Conservation (phyloP, 495 filamentous ascomycete genomes). For the Poronia punctata region DNA sequence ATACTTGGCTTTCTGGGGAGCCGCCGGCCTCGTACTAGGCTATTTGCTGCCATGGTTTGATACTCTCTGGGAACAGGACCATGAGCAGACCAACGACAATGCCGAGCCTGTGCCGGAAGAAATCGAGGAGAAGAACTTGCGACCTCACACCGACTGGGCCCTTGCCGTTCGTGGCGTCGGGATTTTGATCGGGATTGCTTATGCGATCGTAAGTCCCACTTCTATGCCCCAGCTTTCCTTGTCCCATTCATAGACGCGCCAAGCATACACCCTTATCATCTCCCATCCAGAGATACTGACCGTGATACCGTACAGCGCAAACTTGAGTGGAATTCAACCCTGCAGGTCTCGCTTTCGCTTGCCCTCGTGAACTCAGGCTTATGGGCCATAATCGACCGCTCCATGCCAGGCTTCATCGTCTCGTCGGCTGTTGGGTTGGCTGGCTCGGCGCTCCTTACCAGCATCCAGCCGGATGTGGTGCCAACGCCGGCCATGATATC, state of each 20-base stretch:
- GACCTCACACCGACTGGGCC: conserved; percentile 59
- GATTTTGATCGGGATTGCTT: conserved; percentile 91
- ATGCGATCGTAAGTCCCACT: conserved; percentile 69
- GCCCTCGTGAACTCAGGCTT: conserved; percentile 88
- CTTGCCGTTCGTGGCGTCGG: conserved; percentile 80
- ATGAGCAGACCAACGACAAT: conserved; percentile 16
- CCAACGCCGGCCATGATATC: conserved; percentile 45
- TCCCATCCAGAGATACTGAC: conserved; percentile 1
- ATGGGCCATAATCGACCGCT: conserved; percentile 94
- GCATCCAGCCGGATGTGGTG: conserved; percentile 68
- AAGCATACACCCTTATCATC: too few species aligned
- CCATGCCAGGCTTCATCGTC: conserved; percentile 72
- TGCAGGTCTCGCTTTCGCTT: conserved; percentile 85
- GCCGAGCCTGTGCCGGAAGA: conserved; percentile 8
- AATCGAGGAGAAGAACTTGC: conserved; percentile 14
- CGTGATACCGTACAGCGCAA: conserved; percentile 52
- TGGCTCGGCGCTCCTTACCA: conserved; percentile 66
- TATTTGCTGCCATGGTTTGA: conserved; percentile 82
- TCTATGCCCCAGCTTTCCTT: conserved; percentile 8
- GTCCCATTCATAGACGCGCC: neutral
- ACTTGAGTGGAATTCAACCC: conserved; percentile 87
- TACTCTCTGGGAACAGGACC: conserved; percentile 43
- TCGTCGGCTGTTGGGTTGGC: conserved; percentile 61
- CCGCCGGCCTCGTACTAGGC: conserved; percentile 68
- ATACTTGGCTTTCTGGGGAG: conserved; percentile 76